Conservation (phyloP, 305 asterid species). For the Fraxinus velutina region DNA sequence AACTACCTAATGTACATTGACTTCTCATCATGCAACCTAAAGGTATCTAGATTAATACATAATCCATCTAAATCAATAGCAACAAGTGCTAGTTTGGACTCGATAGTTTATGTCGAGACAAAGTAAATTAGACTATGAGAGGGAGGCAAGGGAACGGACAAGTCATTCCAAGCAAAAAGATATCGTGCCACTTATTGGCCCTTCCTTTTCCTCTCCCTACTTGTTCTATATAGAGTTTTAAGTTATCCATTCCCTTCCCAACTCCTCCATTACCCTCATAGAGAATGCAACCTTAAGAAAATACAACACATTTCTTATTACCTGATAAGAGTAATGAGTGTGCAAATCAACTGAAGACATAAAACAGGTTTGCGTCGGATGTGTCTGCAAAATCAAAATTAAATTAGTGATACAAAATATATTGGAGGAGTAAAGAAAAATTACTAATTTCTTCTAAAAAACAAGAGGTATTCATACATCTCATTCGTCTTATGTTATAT, state of each 20-base stretch:
- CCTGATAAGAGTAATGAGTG: slow-evolving; percentile 99
- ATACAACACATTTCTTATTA: slow-evolving; percentile 26
- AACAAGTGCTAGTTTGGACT: not conserved
- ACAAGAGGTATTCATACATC: not conserved
- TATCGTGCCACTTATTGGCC: not conserved
- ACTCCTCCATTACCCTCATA: not conserved
- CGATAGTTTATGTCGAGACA: not conserved
- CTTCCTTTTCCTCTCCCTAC: not conserved
- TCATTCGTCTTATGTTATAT: not conserved
- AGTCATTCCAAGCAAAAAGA: not conserved
- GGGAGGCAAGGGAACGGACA: not conserved
- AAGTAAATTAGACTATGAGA: not conserved
- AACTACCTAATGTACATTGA: not conserved
- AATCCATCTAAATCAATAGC: not conserved
- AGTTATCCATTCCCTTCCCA: not conserved
- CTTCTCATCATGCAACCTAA: not conserved
- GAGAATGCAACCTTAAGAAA: not conserved
- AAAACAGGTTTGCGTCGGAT: slow-evolving; percentile 95
- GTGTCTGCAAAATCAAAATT: slow-evolving; percentile 70
- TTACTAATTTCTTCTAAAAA: slow-evolving; percentile 2
- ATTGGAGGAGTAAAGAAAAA: slow-evolving; percentile 8
- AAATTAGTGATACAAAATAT: slow-evolving; percentile 12
- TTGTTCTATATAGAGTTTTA: not conserved
- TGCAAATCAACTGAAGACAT: slow-evolving; percentile 99
- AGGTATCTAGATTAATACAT: not conserved